phyloP scores from a whole-genome alignment of 2,329 filamentous ascomycete species.

The Ophiocordyceps australis region DNA sequence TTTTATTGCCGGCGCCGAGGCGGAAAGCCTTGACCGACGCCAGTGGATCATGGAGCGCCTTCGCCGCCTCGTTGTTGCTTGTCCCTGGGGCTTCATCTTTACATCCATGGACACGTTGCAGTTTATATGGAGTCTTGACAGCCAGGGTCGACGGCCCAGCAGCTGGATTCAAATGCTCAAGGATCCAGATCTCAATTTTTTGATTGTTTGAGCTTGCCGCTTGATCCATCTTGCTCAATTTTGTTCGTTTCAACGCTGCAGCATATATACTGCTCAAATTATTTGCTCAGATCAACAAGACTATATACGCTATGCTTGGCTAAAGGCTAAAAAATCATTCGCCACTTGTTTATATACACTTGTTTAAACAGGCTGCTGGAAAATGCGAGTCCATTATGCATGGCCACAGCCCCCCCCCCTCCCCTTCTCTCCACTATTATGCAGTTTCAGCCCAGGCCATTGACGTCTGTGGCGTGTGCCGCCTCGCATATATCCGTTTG shows the following conservation, averaged over 20 bases:
- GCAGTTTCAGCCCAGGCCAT: not conserved
- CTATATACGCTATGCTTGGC: too few species aligned
- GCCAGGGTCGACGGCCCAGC: constrained; percentile 8
- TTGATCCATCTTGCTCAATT: too few species aligned
- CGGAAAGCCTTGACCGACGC: constrained; percentile 19
- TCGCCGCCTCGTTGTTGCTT: constrained; percentile 17
- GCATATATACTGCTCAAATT: too few species aligned
- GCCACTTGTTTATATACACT: too few species aligned
- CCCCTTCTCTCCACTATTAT: too few species aligned
- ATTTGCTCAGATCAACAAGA: too few species aligned
- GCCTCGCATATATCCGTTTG: constrained; percentile 22
- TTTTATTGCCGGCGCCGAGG: constrained; percentile 35
- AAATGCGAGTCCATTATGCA: too few species aligned
- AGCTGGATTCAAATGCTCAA: constrained; percentile 27
- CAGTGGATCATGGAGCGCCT: constrained; percentile 29
- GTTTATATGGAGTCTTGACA: constrained; percentile 22
- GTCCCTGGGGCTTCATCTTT: constrained; percentile 29
- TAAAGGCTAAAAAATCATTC: too few species aligned
- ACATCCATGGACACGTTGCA: constrained; percentile 26
- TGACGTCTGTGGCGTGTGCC: not conserved
- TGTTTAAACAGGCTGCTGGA: too few species aligned
- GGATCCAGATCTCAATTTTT: constrained; percentile 19
- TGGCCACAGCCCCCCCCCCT: too few species aligned
- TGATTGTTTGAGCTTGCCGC: constrained; percentile 20
- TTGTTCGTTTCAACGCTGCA: too few species aligned